Percentiles rank a stretch among this genome's conserved stretches.
Conservation (phyloP, 1,139 yeast genomes). For the Torulaspora pretoriensis region DNA sequence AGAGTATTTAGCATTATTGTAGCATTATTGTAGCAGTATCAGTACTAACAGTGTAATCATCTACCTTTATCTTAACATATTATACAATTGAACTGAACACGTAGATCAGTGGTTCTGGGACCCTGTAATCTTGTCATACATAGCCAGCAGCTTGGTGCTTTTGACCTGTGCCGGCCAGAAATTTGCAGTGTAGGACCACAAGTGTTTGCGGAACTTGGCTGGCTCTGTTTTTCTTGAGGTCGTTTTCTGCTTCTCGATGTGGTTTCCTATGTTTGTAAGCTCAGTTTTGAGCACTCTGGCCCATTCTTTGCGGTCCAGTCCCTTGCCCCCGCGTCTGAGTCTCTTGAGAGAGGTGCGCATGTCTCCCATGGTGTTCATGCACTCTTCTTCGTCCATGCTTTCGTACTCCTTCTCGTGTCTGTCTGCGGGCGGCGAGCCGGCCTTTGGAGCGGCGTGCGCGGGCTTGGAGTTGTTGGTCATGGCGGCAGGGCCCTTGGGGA, state of each 20-base stretch:
- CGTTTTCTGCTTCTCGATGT: conserved; percentile 28
- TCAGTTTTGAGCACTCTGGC: conserved; percentile 70
- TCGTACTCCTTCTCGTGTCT: conserved; percentile 57
- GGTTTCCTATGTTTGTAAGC: conserved; percentile 70
- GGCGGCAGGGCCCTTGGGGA: conserved; percentile 18
- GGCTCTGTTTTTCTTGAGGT: conserved; percentile 17
- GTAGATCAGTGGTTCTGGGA: neutral
- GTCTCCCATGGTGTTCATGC: conserved; percentile 63
- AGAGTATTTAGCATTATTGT: too few relatives aligned
- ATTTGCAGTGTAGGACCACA: conserved; percentile 87
- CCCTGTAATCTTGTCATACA: conserved; percentile 64
- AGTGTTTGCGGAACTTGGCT: conserved; percentile 47
- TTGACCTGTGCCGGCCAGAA: conserved; percentile 96
- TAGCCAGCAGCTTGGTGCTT: conserved; percentile 70
- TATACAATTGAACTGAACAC: neutral
- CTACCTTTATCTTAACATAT: neutral
- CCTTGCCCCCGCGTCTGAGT: conserved; percentile 74
- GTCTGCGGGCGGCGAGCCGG: conserved; percentile 6
- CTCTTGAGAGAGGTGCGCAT: conserved; percentile 70
- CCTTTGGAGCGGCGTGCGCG: conserved; percentile 8
- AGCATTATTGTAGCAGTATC: too few relatives aligned
- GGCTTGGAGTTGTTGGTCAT: conserved; percentile 8
- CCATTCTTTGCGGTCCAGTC: conserved; percentile 83
- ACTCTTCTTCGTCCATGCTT: conserved; percentile 74
- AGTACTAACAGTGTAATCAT: neutral